Evolutionary conservation across 176 grass and related monocot genomes (phyloP).

Genomic region (Zizania latifolia): DNA sequence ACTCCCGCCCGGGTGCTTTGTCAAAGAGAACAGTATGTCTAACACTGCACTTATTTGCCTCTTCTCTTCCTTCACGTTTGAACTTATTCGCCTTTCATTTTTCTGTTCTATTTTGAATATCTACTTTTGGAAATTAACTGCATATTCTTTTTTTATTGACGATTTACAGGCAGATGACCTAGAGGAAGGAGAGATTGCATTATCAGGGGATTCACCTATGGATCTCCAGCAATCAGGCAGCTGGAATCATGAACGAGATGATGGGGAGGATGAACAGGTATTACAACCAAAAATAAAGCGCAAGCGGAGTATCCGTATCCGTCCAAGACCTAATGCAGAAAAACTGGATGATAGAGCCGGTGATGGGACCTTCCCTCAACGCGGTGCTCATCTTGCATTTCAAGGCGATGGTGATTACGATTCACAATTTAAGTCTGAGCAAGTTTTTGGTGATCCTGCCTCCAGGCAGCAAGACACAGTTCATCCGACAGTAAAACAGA

Average conservation of each 20-base stretch:
- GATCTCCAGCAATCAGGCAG: conserved; percentile 76
- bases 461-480: conserved; percentile 31
- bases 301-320: conserved; percentile 80
- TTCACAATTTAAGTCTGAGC: conserved; percentile 38
- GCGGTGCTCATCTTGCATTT: conserved; percentile 36
- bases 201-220: conserved; percentile 84
- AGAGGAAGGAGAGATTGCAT: conserved; percentile 96
- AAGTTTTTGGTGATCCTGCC: conserved; percentile 44
- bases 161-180: conserved; percentile 78
- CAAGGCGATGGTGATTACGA: conserved; percentile 43
- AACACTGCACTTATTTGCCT: not conserved
- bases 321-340: conserved; percentile 64
- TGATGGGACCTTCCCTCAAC: conserved; percentile 44
- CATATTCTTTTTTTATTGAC: conserved; percentile 21
- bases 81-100: not conserved
- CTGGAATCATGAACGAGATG: conserved; percentile 80
- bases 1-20: conserved; percentile 58
- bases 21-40: conserved; percentile 62
- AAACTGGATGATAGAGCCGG: conserved; percentile 70
- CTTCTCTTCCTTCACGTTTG: conserved; percentile 1
- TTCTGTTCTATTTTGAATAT: conserved; percentile 9
- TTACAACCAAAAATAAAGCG: conserved; percentile 87
- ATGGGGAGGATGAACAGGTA: conserved; percentile 86
- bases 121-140: not conserved
- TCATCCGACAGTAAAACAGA: conserved; percentile 52